Conservation (phyloP, 768 basidiomycete genomes). For the Daedaleopsis nitida region DNA sequence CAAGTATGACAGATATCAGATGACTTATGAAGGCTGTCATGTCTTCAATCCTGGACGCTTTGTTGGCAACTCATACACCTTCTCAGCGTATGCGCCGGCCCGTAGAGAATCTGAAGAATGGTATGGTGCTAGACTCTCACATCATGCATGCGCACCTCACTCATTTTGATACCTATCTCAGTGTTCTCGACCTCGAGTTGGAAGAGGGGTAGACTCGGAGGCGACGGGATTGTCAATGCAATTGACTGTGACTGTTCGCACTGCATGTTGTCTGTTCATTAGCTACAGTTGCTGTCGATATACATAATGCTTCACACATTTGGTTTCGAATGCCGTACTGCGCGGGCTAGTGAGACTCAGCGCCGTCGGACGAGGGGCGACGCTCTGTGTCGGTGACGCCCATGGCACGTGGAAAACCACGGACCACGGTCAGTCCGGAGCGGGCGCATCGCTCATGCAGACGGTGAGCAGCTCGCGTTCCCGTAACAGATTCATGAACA, state of each 20-base stretch:
- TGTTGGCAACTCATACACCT: conserved; percentile 76
- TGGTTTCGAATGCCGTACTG: too few species aligned
- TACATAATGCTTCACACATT: too few species aligned
- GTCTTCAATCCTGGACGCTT: conserved; percentile 98
- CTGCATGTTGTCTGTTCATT: too few species aligned
- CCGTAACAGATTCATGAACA: conserved; percentile 9
- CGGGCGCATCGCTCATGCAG: conserved; percentile 5
- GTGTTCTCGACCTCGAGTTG: conserved; percentile 10
- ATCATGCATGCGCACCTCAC: background rate
- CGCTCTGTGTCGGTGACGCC: too few species aligned
- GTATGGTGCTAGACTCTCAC: conserved; percentile 37
- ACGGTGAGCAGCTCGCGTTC: background rate
- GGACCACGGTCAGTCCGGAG: conserved; percentile 14
- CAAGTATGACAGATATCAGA: conserved; percentile 92
- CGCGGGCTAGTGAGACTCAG: too few species aligned
- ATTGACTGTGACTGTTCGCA: too few species aligned
- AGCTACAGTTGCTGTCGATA: too few species aligned
- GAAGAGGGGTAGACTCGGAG: conserved; percentile 5
- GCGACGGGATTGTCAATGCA: too few species aligned
- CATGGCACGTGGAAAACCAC: background rate
- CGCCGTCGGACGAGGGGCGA: background rate
- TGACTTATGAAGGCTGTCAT: conserved; percentile 97
- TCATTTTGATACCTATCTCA: background rate
- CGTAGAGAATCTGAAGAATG: conserved; percentile 85
- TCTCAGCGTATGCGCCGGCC: conserved; percentile 90